Evolutionary conservation across 2,329 filamentous ascomycete species (phyloP).

Genomic region (Aureobasidium musti): DNA sequence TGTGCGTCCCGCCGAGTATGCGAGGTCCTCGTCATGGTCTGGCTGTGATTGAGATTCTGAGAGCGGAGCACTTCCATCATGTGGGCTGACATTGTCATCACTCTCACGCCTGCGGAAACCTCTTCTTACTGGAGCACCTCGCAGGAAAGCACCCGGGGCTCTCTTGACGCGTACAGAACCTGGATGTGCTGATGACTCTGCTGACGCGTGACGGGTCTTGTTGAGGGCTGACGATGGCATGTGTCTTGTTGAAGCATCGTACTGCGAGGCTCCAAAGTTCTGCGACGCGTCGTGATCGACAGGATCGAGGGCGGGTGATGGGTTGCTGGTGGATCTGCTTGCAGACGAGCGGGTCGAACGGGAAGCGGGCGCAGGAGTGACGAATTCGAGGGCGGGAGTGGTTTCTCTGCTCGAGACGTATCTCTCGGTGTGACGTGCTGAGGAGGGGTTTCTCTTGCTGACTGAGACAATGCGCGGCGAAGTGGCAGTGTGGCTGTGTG

Average conservation of each 20-base stretch:
- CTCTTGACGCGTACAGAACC: constrained; percentile 77
- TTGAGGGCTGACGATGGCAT: constrained; percentile 48
- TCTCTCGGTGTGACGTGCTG: constrained; percentile 35
- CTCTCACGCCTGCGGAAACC: constrained; percentile 63
- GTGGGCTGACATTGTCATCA: constrained; percentile 49
- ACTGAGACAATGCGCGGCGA: constrained; percentile 43
- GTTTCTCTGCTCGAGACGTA: constrained; percentile 36
- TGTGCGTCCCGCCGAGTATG: constrained; percentile 30
- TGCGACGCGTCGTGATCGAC: constrained; percentile 11
- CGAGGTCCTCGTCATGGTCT: constrained; percentile 6
- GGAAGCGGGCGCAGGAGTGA: constrained; percentile 43
- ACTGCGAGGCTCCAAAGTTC: constrained; percentile 10
- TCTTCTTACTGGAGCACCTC: constrained; percentile 71
- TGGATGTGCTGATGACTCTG: constrained; percentile 66
- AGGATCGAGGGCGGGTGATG: constrained; percentile 39
- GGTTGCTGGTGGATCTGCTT: constrained; percentile 40
- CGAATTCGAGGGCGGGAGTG: constrained; percentile 41
- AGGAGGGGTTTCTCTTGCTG: constrained; percentile 37
- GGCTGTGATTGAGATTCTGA: constrained; percentile 10
- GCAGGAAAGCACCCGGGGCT: constrained; percentile 75
- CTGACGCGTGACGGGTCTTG: constrained; percentile 51
- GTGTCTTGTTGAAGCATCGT: constrained; percentile 33
- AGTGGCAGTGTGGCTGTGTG: constrained; percentile 36
- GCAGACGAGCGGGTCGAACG: constrained; percentile 34
- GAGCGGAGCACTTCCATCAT: constrained; percentile 36